A percentile compares a stretch with the other conserved stretches of the same genome.
Conservation (phyloP, 2,329 filamentous ascomycete species). For the Colletotrichum sp. region DNA sequence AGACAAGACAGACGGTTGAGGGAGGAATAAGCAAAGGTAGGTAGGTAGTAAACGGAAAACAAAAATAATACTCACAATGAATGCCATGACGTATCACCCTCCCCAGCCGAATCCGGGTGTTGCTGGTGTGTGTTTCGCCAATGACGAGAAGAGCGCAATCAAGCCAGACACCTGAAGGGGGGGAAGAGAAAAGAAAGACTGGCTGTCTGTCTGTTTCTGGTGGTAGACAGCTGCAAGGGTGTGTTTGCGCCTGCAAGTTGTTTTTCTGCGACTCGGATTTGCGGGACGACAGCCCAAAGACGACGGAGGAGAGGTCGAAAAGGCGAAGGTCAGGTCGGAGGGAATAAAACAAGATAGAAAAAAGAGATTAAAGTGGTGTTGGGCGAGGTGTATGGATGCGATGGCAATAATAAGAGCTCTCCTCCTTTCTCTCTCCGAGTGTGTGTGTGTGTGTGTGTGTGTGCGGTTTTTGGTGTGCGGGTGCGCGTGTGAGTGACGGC, state of each 20-base stretch:
- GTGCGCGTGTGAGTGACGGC: neutral
- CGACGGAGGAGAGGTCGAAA: neutral
- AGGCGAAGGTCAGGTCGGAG: neutral
- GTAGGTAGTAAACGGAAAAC: neutral
- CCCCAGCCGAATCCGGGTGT: conserved; percentile 13
- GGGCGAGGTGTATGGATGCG: conserved; percentile 5
- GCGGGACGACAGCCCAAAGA: neutral
- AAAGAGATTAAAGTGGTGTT: neutral
- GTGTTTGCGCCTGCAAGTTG: neutral
- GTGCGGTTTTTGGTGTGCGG: neutral
- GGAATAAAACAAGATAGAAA: neutral
- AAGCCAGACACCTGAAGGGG: neutral
- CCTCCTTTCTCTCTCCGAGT: neutral
- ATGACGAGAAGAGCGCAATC: conserved; percentile 6
- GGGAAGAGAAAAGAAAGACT: conserved; percentile 4
- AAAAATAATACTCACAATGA: conserved; percentile 33
- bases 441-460: neutral
- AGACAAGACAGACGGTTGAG: neutral
- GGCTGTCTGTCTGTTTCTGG: neutral
- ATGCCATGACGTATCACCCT: conserved; percentile 32
- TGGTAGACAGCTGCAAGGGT: neutral
- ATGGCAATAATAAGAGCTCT: conserved; percentile 1
- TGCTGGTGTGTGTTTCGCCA: conserved; percentile 15
- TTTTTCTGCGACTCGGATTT: neutral
- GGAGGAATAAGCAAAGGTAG: neutral